These are phyloP conservation scores for Backusella australiensis DNA, from an alignment of 192 early-diverging fungal species.

Conservation along the genomic window DNA sequence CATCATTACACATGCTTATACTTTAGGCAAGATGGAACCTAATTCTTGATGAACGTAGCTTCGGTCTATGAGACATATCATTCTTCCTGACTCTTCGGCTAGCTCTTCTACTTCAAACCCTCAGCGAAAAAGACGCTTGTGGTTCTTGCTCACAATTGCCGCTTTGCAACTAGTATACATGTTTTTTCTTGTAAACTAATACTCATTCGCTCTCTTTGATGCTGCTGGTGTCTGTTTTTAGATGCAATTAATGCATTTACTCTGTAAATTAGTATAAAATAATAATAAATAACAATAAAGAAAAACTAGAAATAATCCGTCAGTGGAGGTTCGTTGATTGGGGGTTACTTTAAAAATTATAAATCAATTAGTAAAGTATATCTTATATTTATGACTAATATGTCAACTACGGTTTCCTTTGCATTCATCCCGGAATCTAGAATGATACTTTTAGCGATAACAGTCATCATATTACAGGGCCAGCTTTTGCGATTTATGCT, in stretches of 20 bases:
- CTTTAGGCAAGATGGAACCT: background rate
- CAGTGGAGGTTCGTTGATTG: too few species aligned
- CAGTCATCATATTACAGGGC: too few species aligned
- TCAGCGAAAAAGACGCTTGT: slow-evolving; percentile 78
- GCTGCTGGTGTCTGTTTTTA: background rate
- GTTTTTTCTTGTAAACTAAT: slow-evolving; percentile 59
- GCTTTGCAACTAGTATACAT: slow-evolving; percentile 79
- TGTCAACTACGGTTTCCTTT: too few species aligned
- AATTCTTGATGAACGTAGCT: slow-evolving; percentile 42
- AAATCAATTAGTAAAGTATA: too few species aligned
- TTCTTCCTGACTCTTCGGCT: slow-evolving; percentile 66
- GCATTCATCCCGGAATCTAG: too few species aligned
- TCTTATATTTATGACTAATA: too few species aligned
- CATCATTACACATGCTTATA: background rate
- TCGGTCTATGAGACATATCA: slow-evolving; percentile 70
- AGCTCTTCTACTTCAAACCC: slow-evolving; percentile 57
- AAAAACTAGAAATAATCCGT: background rate
- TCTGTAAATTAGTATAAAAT: background rate
- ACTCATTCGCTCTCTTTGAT: background rate
- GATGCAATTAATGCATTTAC: background rate
- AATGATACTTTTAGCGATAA: too few species aligned
- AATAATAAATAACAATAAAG: background rate
- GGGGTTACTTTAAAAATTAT: too few species aligned
- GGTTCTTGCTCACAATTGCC: slow-evolving; percentile 86
- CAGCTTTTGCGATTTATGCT: too few species aligned